Base-by-base conservation (phyloP, 2,329 filamentous ascomycete genomes). In the Juglanconis juglandina region DNA sequence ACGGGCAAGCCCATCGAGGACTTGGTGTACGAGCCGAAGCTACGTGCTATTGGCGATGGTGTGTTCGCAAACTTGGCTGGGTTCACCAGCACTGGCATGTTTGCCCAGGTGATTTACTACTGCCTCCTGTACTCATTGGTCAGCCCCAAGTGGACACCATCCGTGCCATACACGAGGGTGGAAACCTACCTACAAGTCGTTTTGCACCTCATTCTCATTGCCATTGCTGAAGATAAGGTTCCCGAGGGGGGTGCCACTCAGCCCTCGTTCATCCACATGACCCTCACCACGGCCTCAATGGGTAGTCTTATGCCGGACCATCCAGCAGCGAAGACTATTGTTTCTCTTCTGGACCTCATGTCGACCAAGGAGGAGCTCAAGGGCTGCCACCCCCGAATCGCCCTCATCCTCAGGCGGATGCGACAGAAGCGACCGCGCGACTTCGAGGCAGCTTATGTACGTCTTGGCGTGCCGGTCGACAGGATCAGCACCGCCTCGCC, bases 141-240 rank as follows among this genome's bases (percentile, higher is more conserved):
- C 35, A 87, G 87, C 30, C 80, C 86, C 58, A 81, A 83, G 52
- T 81, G 86, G 34, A 92, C 90, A 1, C 89, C 91, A 0, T 85
- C 81, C 17, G 88, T 98, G 33, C 91, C 92, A 8, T 81, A 83
- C 10, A 96, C 93, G 1, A 86, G 95, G 56, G 83, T 97, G 8
- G 95, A 99, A 75, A 89, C 91, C 0, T 97, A 96, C 74, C 77
- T 98, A 37, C 94, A 98, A 70, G 90, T 97, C 50, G 88, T 96
- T 1, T 77, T 99, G 37, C 95, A 99, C 72, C 80, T 99, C 10
- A 82, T 92, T 4, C 83, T 98, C 46, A 86, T 97, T 54, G 93
- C 93, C 13, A 87, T 96, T 47, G 79, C 90, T 3, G 95, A 98
- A 74, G 95, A 98, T 68, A 81, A 84, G 67, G 79, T 83, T 13